Conservation (phyloP, 805 yeast genomes). For the Schwanniomyces occidentalis region DNA sequence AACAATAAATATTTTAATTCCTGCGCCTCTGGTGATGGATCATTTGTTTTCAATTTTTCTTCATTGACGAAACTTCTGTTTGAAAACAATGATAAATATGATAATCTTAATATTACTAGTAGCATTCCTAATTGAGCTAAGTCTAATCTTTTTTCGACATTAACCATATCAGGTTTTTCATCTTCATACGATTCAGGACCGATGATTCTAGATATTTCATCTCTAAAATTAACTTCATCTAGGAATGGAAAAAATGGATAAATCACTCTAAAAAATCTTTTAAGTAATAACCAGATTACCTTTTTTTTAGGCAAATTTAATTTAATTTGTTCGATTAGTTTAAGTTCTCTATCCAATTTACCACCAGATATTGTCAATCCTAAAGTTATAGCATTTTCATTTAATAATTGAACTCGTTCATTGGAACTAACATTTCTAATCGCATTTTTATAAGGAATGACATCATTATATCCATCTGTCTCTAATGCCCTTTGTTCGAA, state of each 20-base stretch:
- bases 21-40: constrained; percentile 20
- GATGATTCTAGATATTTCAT: constrained; percentile 40
- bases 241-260: constrained; percentile 64
- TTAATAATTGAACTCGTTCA: neutral
- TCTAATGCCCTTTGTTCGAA: constrained; percentile 18
- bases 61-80: constrained; percentile 23
- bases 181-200: constrained; percentile 32
- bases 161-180: constrained; percentile 16
- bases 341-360: constrained; percentile 22
- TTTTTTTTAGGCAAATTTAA: constrained; percentile 50
- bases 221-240: constrained; percentile 53
- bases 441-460: constrained; percentile 1
- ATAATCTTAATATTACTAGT: constrained; percentile 34
- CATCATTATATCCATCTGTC: constrained; percentile 19
- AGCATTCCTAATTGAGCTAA: constrained; percentile 33
- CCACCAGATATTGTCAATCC: constrained; percentile 13
- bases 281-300: constrained; percentile 53
- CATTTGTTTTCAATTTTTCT: constrained; percentile 21
- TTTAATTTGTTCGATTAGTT: constrained; percentile 31
- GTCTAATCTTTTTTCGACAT: constrained; percentile 31
- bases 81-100: constrained; percentile 32
- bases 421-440: neutral
- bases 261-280: constrained; percentile 55
- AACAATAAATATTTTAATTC: constrained; percentile 33
- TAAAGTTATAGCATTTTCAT: constrained; percentile 4